Evolutionary conservation across 2,329 filamentous ascomycete species (phyloP), one percentile per base, ranked within the genome.

Genomic region (Scedosporium apiospermum): DNA sequence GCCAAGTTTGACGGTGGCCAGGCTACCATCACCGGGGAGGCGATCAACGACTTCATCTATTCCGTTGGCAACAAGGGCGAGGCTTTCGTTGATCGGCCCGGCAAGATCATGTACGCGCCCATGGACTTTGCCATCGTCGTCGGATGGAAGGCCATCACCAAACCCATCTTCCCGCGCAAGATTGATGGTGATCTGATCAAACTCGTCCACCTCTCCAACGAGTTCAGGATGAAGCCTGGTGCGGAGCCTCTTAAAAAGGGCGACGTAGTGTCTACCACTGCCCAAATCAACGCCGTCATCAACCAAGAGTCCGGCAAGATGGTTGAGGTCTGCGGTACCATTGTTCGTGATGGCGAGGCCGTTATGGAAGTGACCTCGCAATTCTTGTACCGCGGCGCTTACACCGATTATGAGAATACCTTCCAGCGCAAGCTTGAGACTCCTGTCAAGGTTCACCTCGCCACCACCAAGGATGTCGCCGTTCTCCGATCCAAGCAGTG

Each of bases 81-180:
- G 74, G 93, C 95, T 6, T 99, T 99, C 68, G 93, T 99, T 61
- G 93, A 98, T 71, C 86, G 93, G 58, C 93, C 93, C 55, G 93
- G 92, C 68, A 98, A 98, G 80, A 88, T 90, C 65, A 90, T 97
- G 66, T 93, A 89, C 69, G 95, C 95, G 6, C 95, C 96, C 38
- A 99, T 99, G 95, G 95, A 99, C 76, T 99, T 96, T 71, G 93
- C 93, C 67, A 96, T 97, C 67, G 93, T 97, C n/a, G 89, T 96
- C 60, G 93, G 93, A 65, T 97, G 93, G 93, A 98, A 99, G 79
- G 95, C 95, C 53, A 99, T 99, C 71, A 99, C 93, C 10, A 98
- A 98, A 83, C 95, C 95, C 14, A 99, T 99, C 75, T 99, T 99
- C 83, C 95, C 95, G 67, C 88, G 92, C 68, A 91, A 87, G 65